Base-by-base conservation (phyloP, 2,329 filamentous ascomycete genomes). In the Pyrenochaeta sp. region DNA sequence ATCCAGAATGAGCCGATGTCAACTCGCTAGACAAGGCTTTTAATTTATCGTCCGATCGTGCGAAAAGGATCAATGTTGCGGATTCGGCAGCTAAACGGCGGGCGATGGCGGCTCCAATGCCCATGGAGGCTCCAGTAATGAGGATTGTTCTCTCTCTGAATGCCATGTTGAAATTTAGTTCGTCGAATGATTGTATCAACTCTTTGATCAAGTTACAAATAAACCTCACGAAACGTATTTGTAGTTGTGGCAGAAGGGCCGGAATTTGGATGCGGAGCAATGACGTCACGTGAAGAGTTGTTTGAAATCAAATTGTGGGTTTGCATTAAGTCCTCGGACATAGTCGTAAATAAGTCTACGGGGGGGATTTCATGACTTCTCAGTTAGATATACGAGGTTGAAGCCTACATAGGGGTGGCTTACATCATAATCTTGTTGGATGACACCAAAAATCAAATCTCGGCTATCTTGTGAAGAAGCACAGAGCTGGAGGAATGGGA, bases 61-160 rank as follows among this genome's bases (percentile, higher is more conserved):
- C 66, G 24, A 77, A 56, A 1, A 80, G 70, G n/a, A 74, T 67
- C 4, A 79, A 42, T 9, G 72, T 75, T 4, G 72, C 72, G 2
- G 68, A 67, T 35, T 72, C 63, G 9, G 61, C 49, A 9, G 72
- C 75, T 3, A 77, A 54, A 3, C 68, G 55, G 4, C 55, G 53
- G 6, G 75, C 74, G 17, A 78, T 77, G 4, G 72, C 67, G 29
- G 71, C 71, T 13, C 76, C 77, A 23, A 79, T 79, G 28, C 76
- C 76, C 73, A 75, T 77, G 2, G 68, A 74, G 15, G 71, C 74
- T n/a, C 72, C 72, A 1, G 69, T 77, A 11, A 65, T 60, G 14
- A 64, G 46, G 9, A 64, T 48, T 5, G 53, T 60, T 26, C 63
- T 48, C 13, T 34, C 44, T 40, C 57, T 53, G 35, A 67, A 57